Evolutionary conservation across 306 rosid species (phyloP).

Genomic region (Amphicarpaea edgeworthii): DNA sequence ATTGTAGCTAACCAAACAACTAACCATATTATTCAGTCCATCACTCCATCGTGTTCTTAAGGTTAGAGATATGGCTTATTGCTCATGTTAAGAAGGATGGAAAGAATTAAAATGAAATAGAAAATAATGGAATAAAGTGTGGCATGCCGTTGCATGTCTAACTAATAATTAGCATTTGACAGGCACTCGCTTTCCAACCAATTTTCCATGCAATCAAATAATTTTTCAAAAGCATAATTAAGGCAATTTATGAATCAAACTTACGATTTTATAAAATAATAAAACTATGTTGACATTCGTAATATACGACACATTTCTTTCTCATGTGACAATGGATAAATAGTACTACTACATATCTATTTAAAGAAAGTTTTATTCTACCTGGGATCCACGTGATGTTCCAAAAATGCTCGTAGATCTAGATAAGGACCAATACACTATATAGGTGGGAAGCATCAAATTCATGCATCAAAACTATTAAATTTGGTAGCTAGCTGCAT

Average conservation of each 20-base stretch:
- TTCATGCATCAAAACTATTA: not conserved
- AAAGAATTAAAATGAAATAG: no score
- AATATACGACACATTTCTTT: not conserved
- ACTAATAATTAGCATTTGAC: no score
- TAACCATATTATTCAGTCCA: no score
- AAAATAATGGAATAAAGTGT: no score
- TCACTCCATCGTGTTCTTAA: no score
- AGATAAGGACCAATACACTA: not conserved
- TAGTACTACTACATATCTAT: not conserved
- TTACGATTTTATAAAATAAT: not conserved
- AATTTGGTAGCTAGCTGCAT: slow-evolving; percentile 12
- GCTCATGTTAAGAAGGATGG: no score
- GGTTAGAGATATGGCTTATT: no score
- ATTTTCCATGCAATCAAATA: not conserved
- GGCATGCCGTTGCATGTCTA: no score
- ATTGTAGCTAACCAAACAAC: no score
- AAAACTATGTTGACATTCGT: not conserved
- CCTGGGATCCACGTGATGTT: slow-evolving; percentile 7
- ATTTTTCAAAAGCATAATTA: not conserved
- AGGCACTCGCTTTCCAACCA: not conserved
- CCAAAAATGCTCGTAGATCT: not conserved
- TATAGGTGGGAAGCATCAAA: not conserved
- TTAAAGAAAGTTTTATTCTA: not conserved
- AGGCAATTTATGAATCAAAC: not conserved
- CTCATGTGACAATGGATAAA: not conserved